Evolutionary conservation across 1,284 basidiomycete species (phyloP), one percentile per base, ranked within the genome.

Genomic region (Grifola frondosa): DNA sequence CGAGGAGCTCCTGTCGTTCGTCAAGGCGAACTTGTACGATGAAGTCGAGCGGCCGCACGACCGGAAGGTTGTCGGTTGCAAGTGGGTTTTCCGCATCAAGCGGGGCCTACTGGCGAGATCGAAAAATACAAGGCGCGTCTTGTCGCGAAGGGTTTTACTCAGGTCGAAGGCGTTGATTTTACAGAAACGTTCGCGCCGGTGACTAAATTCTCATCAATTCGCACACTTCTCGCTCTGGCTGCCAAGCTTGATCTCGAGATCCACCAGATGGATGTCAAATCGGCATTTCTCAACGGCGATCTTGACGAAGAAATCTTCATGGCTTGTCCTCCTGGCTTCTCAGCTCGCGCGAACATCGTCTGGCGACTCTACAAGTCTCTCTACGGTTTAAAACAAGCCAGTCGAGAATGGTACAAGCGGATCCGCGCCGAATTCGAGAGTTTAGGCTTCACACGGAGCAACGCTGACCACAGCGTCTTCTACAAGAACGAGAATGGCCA

Each of bases 211-310:
- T 56, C 67, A 30, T 67, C 69, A 0, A 59, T 71, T 20, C 59
- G 65, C 0, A 29, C 66, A 2, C 37, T 76, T 0, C 50, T 71
- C 1, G 55, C 69, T 10, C 49, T 75, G 3, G 71, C 66, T 6
- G 66, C 46, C 2, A 13, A 40, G 3, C 34, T 57, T 0, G 59
- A 64, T 31, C 70, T 69, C 59, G 62, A 69, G 11, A 37, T 69
- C 2, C 56, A 65, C 22, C 68, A 71, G 30, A 58, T 73, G 5
- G 70, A 80, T 45, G 57, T 78, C 34, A 70, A 72, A 28, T 70
- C 65, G 0, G 72, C 73, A 0, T 78, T 69, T 47, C 57, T 74
- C 0, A 67, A 74, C 50, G 70, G 69, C 1, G 30, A 59, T 0
- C 59, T 79, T 0, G 57, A 70, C 0, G 67, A 74, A 31, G 57